A percentile compares a stretch with the other conserved stretches of the same genome.
Conservation (phyloP, 1,284 basidiomycete genomes). For the Papiliotrema nemorosa region DNA sequence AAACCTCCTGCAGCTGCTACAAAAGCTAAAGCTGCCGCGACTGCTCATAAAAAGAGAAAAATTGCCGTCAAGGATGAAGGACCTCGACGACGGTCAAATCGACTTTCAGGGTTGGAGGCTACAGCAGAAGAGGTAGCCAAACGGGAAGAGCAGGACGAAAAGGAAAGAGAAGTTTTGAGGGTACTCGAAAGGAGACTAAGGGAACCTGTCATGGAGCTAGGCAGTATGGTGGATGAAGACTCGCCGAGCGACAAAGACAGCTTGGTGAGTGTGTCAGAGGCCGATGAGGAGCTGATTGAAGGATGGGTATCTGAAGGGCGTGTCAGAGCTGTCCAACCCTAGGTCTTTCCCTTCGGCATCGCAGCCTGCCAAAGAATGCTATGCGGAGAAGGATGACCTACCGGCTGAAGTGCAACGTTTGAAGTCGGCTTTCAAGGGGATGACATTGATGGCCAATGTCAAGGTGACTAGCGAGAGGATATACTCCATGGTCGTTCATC, state of each 20-base stretch:
- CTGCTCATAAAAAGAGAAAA: no score
- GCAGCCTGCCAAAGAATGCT: constrained; percentile 13
- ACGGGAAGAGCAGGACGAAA: constrained; percentile 32
- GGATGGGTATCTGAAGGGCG: constrained; percentile 1
- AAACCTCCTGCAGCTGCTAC: constrained; percentile 14
- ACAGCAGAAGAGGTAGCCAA: constrained; percentile 31
- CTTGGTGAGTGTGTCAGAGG: constrained; percentile 7
- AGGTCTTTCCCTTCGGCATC: constrained; percentile 13
- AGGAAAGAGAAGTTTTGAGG: constrained; percentile 32
- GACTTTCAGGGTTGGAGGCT: constrained; percentile 41
- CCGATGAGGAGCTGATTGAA: constrained; percentile 17
- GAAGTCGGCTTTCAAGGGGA: constrained; percentile 32
- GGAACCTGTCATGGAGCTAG: constrained; percentile 34
- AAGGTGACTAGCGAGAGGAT: constrained; percentile 50
- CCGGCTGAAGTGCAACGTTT: constrained; percentile 27
- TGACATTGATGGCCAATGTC: constrained; percentile 39
- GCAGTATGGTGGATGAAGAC: constrained; percentile 35
- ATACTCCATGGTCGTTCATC: constrained; percentile 52
- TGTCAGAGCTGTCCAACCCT: neutral
- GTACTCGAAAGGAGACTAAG: constrained; percentile 32
- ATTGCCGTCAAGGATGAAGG: constrained; percentile 17
- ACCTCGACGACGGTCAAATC: constrained; percentile 33
- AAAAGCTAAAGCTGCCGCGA: no score
- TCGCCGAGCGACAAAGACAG: constrained; percentile 11
- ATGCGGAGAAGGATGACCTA: constrained; percentile 7